Conservation (phyloP, 2,329 filamentous ascomycete genomes). For the Fusarium anthophilum region DNA sequence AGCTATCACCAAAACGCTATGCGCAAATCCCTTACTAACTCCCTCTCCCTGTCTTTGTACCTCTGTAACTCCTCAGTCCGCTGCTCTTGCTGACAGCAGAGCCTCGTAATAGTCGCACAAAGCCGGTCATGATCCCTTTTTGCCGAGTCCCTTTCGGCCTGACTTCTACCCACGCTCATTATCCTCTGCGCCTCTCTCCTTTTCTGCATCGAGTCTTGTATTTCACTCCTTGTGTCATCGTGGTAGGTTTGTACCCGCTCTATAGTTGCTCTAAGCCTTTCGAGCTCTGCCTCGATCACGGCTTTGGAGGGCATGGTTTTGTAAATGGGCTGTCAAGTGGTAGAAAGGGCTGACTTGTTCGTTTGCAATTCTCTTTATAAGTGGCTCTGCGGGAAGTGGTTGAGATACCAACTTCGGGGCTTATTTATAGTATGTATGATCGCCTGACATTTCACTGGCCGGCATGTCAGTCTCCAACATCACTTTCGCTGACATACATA, state of each 20-base stretch:
- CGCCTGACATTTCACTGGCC: neutral
- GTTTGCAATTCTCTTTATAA: neutral
- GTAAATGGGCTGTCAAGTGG: rapidly evolving
- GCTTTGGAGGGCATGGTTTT: neutral
- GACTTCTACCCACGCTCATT: rapidly evolving
- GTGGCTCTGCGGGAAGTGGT: rapidly evolving
- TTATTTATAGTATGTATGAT: neutral
- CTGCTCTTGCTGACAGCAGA: neutral
- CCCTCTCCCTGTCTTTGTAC: neutral
- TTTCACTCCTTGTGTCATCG: neutral
- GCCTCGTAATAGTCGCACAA: rapidly evolving
- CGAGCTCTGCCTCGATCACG: rapidly evolving
- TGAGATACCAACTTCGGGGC: rapidly evolving
- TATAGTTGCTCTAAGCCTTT: rapidly evolving
- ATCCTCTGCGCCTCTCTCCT: neutral
- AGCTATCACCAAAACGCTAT: neutral
- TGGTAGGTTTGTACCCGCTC: neutral
- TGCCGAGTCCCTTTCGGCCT: neutral
- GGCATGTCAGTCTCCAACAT: rapidly evolving
- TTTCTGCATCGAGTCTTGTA: neutral
- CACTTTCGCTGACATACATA: neutral
- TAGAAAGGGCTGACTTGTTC: rapidly evolving
- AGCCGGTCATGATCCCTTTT: neutral
- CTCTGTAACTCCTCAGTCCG: rapidly evolving
- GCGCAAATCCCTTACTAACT: neutral